Conservation (phyloP, 768 basidiomycete species). For the Mycena vulgaris region DNA sequence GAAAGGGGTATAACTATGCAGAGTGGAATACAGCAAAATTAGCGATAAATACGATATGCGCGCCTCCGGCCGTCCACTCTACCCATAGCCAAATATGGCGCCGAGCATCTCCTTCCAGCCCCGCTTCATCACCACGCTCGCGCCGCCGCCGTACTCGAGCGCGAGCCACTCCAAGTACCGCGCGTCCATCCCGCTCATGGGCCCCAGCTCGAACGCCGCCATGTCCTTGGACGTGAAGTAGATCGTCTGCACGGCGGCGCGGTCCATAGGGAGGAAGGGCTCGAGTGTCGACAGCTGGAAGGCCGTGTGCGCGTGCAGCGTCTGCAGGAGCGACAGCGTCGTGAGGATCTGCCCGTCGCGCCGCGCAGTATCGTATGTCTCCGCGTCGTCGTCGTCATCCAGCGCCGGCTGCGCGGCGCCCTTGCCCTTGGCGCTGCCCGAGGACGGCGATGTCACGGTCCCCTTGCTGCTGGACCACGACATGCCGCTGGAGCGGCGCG, state of each 20-base stretch:
- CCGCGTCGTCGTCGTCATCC: constrained; percentile 42
- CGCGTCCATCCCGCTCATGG: constrained; percentile 80
- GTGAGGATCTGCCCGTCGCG: constrained; percentile 53
- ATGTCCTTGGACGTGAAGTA: constrained; percentile 74
- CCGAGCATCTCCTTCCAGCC: constrained; percentile 68
- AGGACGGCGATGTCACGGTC: constrained; percentile 41
- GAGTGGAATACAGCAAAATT: constrained; percentile 15
- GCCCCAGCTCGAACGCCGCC: constrained; percentile 78
- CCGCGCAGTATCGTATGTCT: constrained; percentile 35
- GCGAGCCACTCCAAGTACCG: constrained; percentile 85
- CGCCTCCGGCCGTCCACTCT: neutral
- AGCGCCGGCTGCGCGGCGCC: constrained; percentile 41
- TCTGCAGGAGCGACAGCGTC: constrained; percentile 74
- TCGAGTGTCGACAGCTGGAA: constrained; percentile 70
- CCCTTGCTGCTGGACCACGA: constrained; percentile 63
- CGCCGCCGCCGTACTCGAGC: constrained; percentile 65
- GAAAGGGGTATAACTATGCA: constrained; percentile 22
- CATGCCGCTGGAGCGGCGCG: constrained; percentile 65
- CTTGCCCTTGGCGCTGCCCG: constrained; percentile 42
- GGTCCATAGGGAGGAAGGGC: constrained; percentile 46
- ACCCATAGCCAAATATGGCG: constrained; percentile 56
- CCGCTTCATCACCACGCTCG: constrained; percentile 57
- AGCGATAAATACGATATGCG: constrained; percentile 30
- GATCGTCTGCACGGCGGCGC: constrained; percentile 49
- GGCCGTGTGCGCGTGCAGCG: constrained; percentile 76